Evolutionary conservation across 2,329 filamentous ascomycete genomes (phyloP), one percentile per base, ranked within the genome.

Genomic region (Ophiostoma himal-ulmi): DNA sequence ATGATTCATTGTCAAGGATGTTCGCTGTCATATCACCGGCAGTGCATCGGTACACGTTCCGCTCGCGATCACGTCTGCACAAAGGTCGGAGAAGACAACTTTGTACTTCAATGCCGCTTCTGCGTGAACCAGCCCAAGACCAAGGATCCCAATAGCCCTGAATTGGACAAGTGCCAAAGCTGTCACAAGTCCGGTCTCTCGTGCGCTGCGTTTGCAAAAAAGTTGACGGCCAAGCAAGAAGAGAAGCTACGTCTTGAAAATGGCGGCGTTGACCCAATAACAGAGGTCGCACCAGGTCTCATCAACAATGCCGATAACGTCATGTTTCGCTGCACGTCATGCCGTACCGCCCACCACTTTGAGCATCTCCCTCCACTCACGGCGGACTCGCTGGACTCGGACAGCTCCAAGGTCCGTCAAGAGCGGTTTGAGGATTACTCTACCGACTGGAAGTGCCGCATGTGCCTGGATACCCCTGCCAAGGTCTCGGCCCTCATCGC

Each of bases 1-100:
- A 82, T 99, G 34, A 85, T 99, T 44, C 89, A 90, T 76, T 99
- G 95, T 75, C 96, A 99, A 80, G 95, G 95, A 39, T 99, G 95
- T 78, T 93, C 90, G 1, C 83, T 89, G 67, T 85, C 91, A 0
- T 97, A 93, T 75, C 95, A 99, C 79, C 92, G 91, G 78, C 81
- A 81, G 57, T 99, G 95, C 76, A 83, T 99, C 37, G 93, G 94
- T 0, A 83, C 84, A 67, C 87, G 95, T 68, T 86, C 85, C 68
- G 82, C 78, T 14, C 86, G 95, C 72, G 93, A 97, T n/a, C 95
- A 98, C 78, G 81, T 95, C 48, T 92, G 92, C 11, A 98, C 93
- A 34, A 99, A 98, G 78, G 80, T 97, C 69, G 89, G 83, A 1
- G 83, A 90, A 0, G 88, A 90, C 1, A 80, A 90, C 52, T 98